Evolutionary conservation across 1,139 yeast genomes (phyloP).

Genomic region (Suhomyces bribrorum): DNA sequence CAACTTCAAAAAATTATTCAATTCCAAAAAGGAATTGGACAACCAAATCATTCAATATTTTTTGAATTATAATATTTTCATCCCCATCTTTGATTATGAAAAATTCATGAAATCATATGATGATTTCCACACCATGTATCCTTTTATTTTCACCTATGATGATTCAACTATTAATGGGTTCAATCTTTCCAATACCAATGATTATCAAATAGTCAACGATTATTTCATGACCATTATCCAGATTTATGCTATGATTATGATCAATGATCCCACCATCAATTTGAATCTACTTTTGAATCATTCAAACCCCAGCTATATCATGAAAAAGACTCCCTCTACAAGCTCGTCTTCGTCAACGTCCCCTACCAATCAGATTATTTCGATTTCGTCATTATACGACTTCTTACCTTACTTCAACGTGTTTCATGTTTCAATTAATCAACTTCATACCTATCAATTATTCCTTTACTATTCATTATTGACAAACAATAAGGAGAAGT

Average conservation of each 20-base stretch:
- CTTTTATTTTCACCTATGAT: constrained; percentile 51
- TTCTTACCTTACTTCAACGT: constrained; percentile 49
- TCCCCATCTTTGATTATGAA: constrained; percentile 63
- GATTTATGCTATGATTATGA: constrained; percentile 49
- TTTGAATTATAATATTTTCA: constrained; percentile 55
- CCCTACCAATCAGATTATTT: constrained; percentile 2
- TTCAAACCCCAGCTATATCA: constrained; percentile 35
- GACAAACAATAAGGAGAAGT: constrained; percentile 50
- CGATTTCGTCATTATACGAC: constrained; percentile 42
- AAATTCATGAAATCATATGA: constrained; percentile 59
- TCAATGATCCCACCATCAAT: constrained; percentile 49
- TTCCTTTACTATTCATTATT: constrained; percentile 46
- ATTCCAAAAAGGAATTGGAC: constrained; percentile 50
- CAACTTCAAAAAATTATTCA: constrained; percentile 48
- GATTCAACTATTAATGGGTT: constrained; percentile 53
- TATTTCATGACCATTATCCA: constrained; percentile 52
- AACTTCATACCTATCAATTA: constrained; percentile 45
- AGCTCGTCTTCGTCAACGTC: constrained; percentile 8
- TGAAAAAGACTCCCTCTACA: constrained; percentile 15
- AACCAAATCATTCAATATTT: constrained; percentile 55
- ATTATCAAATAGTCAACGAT: constrained; percentile 52
- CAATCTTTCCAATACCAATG: constrained; percentile 49
- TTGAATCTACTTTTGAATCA: constrained; percentile 44
- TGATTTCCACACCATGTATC: constrained; percentile 58
- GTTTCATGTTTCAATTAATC: constrained; percentile 44